Percentiles rank a stretch among this genome's conserved stretches.
Conservation (phyloP, 805 yeast genomes). For the Isabelozyma rhagii region DNA sequence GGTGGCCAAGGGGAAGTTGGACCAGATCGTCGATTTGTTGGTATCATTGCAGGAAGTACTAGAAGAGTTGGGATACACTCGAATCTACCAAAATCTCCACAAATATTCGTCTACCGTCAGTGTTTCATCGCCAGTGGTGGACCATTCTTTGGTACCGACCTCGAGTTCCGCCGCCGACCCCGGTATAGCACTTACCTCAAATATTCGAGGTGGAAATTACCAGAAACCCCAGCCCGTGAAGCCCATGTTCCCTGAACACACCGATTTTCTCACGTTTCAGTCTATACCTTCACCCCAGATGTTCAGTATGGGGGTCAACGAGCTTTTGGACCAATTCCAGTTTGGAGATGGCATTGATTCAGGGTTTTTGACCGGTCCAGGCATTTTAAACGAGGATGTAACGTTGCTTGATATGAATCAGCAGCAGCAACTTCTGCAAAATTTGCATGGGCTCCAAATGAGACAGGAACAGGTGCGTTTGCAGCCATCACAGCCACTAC, state of each 20-base stretch:
- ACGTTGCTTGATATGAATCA: background rate
- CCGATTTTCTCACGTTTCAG: background rate
- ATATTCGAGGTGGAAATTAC: background rate
- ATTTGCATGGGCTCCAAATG: background rate
- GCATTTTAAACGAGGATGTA: background rate
- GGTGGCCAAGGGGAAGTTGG: conserved; percentile 17
- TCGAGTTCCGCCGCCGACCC: background rate
- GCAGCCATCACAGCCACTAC: background rate
- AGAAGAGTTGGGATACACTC: background rate
- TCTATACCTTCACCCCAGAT: background rate
- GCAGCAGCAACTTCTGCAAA: background rate
- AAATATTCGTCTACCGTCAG: conserved; percentile 2
- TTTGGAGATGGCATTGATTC: conserved; percentile 5
- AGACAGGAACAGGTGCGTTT: background rate
- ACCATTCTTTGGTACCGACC: background rate
- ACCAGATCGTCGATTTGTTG: conserved; percentile 9
- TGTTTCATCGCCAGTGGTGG: background rate
- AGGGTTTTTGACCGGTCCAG: conserved; percentile 3
- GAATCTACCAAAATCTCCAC: conserved; percentile 2
- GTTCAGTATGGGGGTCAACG: background rate
- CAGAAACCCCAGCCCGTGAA: background rate
- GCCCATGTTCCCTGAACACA: background rate
- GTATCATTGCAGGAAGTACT: conserved; percentile 1
- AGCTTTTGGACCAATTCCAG: conserved; percentile 5
- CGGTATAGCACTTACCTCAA: background rate